Base-by-base conservation (phyloP, 2,329 filamentous ascomycete species). In the Diaporthe citri region DNA sequence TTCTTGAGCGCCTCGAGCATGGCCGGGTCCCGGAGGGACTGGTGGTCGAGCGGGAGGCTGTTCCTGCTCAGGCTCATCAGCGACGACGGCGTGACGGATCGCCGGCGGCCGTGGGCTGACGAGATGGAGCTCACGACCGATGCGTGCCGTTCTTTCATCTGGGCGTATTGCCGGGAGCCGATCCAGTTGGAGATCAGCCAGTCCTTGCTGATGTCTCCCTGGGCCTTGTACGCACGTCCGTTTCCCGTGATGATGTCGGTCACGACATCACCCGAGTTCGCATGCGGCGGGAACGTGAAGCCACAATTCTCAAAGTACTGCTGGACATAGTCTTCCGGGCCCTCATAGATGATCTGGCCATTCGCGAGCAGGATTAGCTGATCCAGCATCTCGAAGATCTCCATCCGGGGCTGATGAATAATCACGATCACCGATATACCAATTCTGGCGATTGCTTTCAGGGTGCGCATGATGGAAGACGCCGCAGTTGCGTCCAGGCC, bases 221-320 rank as follows among this genome's bases (percentile, higher is more conserved):
- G 79, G 4, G 75, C 78, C 76, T 89, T 88, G 81, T 91, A 90
- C 17, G 83, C 79, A 20, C 85, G 82, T 0, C 89, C 89, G 76
- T 90, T 88, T 4, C 90, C 90, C 0, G 89, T 89, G 78, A 91
- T 88, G 77, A 92, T 91, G 71, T 92, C 90, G n/a, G 90, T 90
- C 34, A 92, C 85, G 1, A 89, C 84, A 76, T 92, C 90, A 12
- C 88, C 90, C 8, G 86, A 86, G 77, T 92, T 92, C 59, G 84
- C 84, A 74, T 87, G 83, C 22, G 80, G 75, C 0, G 86, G 86
- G 74, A 92, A 90, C 0, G 80, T 78, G 79, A 88, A 91, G 3
- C 90, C 90, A 17, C 88, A 80, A 46, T 82, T 78, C 77, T 89
- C 85, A 74, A 92, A 91, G 79, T 89, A 90, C 3, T 78, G 74